A percentile compares a stretch with the other conserved stretches of the same genome.
Conservation (phyloP, 2,329 filamentous ascomycete genomes). For the Fusarium nodosum region DNA sequence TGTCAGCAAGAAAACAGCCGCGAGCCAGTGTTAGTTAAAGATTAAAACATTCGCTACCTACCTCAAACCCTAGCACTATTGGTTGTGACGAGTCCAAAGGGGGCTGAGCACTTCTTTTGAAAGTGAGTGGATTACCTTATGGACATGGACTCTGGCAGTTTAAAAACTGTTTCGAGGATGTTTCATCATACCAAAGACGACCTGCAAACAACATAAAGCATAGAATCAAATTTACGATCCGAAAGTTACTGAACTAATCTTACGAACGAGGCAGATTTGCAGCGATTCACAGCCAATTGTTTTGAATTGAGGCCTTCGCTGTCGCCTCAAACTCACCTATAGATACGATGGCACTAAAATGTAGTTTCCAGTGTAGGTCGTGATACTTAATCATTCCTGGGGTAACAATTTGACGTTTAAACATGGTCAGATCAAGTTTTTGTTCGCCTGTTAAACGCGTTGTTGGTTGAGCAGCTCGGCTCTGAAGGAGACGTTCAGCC, state of each 20-base stretch:
- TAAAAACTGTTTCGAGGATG: background rate
- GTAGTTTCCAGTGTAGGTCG: background rate
- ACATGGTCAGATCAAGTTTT: conserved; percentile 13
- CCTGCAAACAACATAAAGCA: background rate
- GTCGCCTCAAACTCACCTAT: background rate
- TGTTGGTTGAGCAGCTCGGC: conserved; percentile 29
- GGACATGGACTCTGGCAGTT: background rate
- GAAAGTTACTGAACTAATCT: background rate
- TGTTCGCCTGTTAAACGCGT: conserved; percentile 1
- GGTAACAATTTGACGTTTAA: background rate
- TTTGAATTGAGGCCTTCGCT: conserved; percentile 32
- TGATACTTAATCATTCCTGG: background rate
- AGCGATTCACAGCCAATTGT: conserved; percentile 3
- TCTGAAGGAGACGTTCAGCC: conserved; percentile 13
- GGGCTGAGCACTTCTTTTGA: conserved; percentile 25
- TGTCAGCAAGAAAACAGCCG: background rate
- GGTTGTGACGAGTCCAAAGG: conserved; percentile 1
- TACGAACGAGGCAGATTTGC: conserved; percentile 1
- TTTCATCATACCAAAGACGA: background rate
- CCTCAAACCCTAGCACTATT: background rate
- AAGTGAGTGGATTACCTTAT: background rate
- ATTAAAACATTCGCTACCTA: background rate
- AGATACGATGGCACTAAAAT: conserved; percentile 8
- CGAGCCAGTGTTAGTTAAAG: background rate
- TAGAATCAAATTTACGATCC: background rate